Conservation (phyloP, 768 basidiomycete genomes). For the Holtermannia corniformis region DNA sequence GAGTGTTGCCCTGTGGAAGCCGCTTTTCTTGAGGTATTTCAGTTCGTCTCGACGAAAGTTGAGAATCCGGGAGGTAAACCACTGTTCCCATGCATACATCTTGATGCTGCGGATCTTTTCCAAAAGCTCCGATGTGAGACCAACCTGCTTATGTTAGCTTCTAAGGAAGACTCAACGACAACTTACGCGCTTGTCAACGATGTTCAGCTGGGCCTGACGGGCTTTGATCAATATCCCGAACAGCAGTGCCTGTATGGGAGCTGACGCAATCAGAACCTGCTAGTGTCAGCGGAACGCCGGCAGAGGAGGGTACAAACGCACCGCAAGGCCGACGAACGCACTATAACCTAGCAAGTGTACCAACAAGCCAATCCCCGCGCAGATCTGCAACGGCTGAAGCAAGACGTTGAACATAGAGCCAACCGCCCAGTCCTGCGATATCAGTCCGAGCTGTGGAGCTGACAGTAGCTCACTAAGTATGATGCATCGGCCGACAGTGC, state of each 20-base stretch:
- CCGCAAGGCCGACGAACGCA: conserved; percentile 50
- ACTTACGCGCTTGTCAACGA: conserved; percentile 60
- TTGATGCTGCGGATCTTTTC: conserved; percentile 62
- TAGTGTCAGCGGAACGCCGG: not conserved
- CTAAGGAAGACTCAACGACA: conserved; percentile 52
- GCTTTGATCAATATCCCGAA: conserved; percentile 42
- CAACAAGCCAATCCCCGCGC: conserved; percentile 55
- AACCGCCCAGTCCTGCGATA: conserved; percentile 13
- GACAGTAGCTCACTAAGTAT: conserved; percentile 47
- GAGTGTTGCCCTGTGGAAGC: conserved; percentile 24
- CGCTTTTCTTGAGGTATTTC: conserved; percentile 19
- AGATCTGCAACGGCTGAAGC: conserved; percentile 54
- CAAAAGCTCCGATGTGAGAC: conserved; percentile 45
- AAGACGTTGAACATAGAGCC: conserved; percentile 10
- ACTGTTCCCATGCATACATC: conserved; percentile 53
- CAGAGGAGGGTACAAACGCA: conserved; percentile 1
- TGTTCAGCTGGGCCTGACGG: conserved; percentile 44
- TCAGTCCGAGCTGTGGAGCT: conserved; percentile 34
- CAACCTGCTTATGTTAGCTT: not conserved
- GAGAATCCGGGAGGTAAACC: conserved; percentile 26
- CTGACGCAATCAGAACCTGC: conserved; percentile 47
- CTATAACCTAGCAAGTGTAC: conserved; percentile 61
- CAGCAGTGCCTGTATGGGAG: conserved; percentile 53
- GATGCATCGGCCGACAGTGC: conserved; percentile 58
- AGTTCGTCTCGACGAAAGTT: conserved; percentile 28